Conservation (phyloP, 106 monocot genomes). For the Platanthera guangdongensis region DNA sequence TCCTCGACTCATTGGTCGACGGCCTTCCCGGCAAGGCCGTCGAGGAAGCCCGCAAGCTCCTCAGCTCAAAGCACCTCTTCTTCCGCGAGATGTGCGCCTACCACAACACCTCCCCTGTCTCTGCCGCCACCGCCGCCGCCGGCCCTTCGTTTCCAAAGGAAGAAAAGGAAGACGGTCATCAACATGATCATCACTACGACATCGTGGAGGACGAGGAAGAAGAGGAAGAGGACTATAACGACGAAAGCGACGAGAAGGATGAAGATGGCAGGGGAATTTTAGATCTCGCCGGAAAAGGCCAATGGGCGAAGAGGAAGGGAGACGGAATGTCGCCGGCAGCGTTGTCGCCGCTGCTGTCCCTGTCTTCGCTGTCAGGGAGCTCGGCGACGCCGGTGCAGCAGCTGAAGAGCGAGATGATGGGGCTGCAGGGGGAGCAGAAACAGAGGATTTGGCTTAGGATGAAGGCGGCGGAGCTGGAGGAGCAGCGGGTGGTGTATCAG, state of each 20-base stretch:
- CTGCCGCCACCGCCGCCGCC: background rate
- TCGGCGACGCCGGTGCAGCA: constrained; percentile 22
- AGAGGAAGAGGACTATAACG: background rate
- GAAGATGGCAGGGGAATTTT: background rate
- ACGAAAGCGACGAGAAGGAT: constrained; percentile 8
- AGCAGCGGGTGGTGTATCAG: constrained; percentile 38
- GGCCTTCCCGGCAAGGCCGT: constrained; percentile 60
- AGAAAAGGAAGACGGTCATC: constrained; percentile 16
- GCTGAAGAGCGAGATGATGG: constrained; percentile 43
- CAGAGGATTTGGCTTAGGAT: constrained; percentile 35
- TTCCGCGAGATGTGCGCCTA: constrained; percentile 97
- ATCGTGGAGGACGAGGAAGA: constrained; percentile 11
- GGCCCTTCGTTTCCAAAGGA: background rate
- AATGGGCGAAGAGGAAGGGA: constrained; percentile 2
- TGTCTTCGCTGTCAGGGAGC: constrained; percentile 21
- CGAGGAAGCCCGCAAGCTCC: constrained; percentile 89
- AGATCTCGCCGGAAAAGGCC: background rate
- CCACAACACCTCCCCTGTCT: constrained; percentile 28
- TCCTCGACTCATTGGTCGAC: constrained; percentile 62
- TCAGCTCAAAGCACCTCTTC: constrained; percentile 95
- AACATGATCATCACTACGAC: constrained; percentile 15
- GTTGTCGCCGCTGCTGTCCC: constrained; percentile 22
- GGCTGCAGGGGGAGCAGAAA: constrained; percentile 23
- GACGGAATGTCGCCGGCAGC: background rate
- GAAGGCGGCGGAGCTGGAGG: constrained; percentile 50